A percentile compares a stretch with the other conserved stretches of the same genome.
phyloP scores from a whole-genome alignment of 169 alveolate genomes.

The Theileria orientalis region DNA sequence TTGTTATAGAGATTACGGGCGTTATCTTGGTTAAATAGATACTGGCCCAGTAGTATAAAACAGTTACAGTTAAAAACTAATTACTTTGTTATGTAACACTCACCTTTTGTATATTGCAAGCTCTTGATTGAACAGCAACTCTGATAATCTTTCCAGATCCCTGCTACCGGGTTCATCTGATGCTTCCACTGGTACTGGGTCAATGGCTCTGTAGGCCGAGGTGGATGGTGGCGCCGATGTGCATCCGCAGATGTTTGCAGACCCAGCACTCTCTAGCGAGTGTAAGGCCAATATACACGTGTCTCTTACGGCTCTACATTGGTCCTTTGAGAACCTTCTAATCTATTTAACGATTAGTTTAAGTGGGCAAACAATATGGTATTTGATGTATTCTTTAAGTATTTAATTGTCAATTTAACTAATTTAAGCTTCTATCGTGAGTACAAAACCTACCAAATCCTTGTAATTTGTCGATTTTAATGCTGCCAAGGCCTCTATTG shows the following conservation, averaged over 20 bases:
- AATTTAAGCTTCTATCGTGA: background rate
- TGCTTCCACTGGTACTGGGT: slow-evolving; percentile 54
- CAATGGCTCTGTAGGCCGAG: slow-evolving; percentile 64
- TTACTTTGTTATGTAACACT: background rate
- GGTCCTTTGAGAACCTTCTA: slow-evolving; percentile 39
- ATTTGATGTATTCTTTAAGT: too few species aligned
- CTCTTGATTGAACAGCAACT: slow-evolving; percentile 33
- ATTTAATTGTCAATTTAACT: too few species aligned
- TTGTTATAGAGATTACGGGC: background rate
- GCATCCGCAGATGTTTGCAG: slow-evolving; percentile 11
- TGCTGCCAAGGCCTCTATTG: slow-evolving; percentile 82
- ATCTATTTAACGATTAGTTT: slow-evolving; percentile 22
- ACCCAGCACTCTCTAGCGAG: slow-evolving; percentile 25
- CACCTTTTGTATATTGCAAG: slow-evolving; percentile 51
- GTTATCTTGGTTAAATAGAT: too few species aligned
- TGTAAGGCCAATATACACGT: slow-evolving; percentile 58
- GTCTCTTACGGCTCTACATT: slow-evolving; percentile 43
- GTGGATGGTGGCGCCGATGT: slow-evolving; percentile 37
- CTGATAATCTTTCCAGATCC: slow-evolving; percentile 14
- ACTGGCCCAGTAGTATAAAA: too few species aligned
- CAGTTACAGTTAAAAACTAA: too few species aligned
- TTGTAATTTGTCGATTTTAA: slow-evolving; percentile 66
- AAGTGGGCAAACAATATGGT: background rate
- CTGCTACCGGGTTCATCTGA: slow-evolving; percentile 11
- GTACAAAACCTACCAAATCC: slow-evolving; percentile 65